Conservation (phyloP, 805 yeast species). For the Hanseniaspora vineae region DNA sequence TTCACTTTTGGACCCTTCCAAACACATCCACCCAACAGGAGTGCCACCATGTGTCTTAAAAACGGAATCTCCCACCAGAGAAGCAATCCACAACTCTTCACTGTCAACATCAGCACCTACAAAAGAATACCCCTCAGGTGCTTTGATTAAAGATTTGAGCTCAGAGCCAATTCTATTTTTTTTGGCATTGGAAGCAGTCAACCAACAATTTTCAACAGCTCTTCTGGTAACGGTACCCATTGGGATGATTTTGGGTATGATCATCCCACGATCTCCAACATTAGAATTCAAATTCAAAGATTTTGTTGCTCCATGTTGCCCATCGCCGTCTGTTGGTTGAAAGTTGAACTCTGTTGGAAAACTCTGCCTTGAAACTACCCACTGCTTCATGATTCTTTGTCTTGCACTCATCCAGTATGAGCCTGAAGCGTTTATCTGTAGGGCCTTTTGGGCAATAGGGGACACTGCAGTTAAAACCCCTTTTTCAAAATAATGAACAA, state of each 20-base stretch:
- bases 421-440: slow-evolving; percentile 63
- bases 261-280: slow-evolving; percentile 42
- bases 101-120: slow-evolving; percentile 99
- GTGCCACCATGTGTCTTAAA: slow-evolving; percentile 90
- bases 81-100: slow-evolving; percentile 97
- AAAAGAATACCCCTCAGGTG: slow-evolving; percentile 81
- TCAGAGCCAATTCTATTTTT: slow-evolving; percentile 81
- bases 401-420: slow-evolving; percentile 92
- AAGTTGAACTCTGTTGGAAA: slow-evolving; percentile 14
- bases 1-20: slow-evolving; percentile 84
- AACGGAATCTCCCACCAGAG: slow-evolving; percentile 83
- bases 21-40: slow-evolving; percentile 97
- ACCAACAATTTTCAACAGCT: slow-evolving; percentile 95
- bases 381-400: slow-evolving; percentile 70
- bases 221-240: slow-evolving; percentile 97
- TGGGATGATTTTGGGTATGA: slow-evolving; percentile 70
- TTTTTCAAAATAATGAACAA: slow-evolving; percentile 56
- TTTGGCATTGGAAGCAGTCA: slow-evolving; percentile 94
- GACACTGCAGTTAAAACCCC: slow-evolving; percentile 61
- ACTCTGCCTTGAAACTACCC: slow-evolving; percentile 51
- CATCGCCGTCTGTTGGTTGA: neutral
- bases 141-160: slow-evolving; percentile 69
- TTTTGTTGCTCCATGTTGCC: too few relatives aligned
- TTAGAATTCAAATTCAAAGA: too few relatives aligned
- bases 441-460: slow-evolving; percentile 61